Evolutionary conservation across 768 basidiomycete species (phyloP).

Genomic region (Tulasnella sp.): DNA sequence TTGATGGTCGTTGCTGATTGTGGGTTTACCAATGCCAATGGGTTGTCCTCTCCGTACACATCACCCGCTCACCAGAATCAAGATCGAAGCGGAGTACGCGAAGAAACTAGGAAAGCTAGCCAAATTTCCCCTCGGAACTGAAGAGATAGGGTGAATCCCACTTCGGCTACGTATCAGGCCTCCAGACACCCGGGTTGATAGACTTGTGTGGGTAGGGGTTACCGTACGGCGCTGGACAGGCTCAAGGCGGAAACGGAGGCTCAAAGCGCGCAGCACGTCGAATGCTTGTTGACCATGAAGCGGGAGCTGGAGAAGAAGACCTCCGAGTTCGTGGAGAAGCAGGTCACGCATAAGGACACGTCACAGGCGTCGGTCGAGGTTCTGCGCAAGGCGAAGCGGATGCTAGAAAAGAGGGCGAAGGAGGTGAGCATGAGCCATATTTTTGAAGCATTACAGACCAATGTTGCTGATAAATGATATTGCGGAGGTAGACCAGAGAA

Average conservation of each 20-base stretch:
- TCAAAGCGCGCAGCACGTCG: constrained; percentile 60
- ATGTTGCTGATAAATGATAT: neutral
- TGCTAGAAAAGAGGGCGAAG: constrained; percentile 71
- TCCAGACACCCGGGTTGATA: neutral
- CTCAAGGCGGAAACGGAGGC: constrained; percentile 73
- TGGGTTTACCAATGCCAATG: no score
- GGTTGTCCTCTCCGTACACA: no score
- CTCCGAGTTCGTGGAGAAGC: constrained; percentile 48
- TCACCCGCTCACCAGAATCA: constrained; percentile 46
- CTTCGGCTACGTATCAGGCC: neutral
- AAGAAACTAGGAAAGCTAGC: constrained; percentile 71
- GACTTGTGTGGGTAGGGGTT: constrained; percentile 41
- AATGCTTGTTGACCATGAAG: constrained; percentile 62
- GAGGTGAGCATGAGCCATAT: constrained; percentile 34
- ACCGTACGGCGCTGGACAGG: constrained; percentile 69
- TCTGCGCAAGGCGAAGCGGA: constrained; percentile 77
- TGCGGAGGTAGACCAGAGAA: constrained; percentile 50
- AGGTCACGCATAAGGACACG: constrained; percentile 59
- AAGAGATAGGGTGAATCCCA: constrained; percentile 77
- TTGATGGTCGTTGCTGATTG: no score
- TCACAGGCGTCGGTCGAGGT: constrained; percentile 75
- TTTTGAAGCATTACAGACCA: neutral
- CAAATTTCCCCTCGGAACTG: constrained; percentile 62
- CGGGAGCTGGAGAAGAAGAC: constrained; percentile 64
- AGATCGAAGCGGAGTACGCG: constrained; percentile 92